Conservation (phyloP, 768 basidiomycete species). For the Ramaria rubella region DNA sequence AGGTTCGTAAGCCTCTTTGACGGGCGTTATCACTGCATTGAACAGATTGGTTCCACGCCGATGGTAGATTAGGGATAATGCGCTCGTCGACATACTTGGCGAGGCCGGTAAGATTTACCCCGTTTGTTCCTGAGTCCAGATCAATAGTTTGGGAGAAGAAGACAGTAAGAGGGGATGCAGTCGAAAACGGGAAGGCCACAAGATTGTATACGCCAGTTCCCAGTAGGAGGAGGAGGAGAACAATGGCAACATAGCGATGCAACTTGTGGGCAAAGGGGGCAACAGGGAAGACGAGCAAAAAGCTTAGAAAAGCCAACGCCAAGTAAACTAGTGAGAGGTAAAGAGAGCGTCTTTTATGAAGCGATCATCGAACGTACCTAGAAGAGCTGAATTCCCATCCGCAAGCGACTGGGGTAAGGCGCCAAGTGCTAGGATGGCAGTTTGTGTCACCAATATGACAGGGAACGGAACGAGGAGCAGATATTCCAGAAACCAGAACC, state of each 20-base stretch:
- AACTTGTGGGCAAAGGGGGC: conserved; percentile 57
- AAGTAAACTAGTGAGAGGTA: conserved; percentile 40
- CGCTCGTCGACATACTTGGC: conserved; percentile 35
- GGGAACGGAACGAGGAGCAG: conserved; percentile 48
- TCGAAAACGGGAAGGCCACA: conserved; percentile 56
- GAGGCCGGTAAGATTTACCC: conserved; percentile 32
- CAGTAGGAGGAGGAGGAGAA: conserved; percentile 37
- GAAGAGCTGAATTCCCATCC: conserved; percentile 49
- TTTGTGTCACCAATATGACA: conserved; percentile 46
- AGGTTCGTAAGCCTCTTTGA: conserved; percentile 37
- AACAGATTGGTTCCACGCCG: conserved; percentile 33
- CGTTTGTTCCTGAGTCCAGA: conserved; percentile 28
- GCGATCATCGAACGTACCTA: conserved; percentile 36
- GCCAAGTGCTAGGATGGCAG: conserved; percentile 39
- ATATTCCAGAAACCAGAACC: conserved; percentile 58
- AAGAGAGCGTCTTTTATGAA: not conserved
- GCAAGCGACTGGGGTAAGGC: conserved; percentile 51
- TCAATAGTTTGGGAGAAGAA: conserved; percentile 62
- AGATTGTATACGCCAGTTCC: conserved; percentile 34
- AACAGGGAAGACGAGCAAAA: conserved; percentile 51
- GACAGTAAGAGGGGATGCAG: conserved; percentile 55
- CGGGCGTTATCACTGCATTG: conserved; percentile 23
- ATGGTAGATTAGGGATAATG: conserved; percentile 48
- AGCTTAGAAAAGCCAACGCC: conserved; percentile 36
- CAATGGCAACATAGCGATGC: conserved; percentile 32